Evolutionary conservation across 2,329 filamentous ascomycete species (phyloP).

Genomic region (Parasarocladium wereldwijsianum): DNA sequence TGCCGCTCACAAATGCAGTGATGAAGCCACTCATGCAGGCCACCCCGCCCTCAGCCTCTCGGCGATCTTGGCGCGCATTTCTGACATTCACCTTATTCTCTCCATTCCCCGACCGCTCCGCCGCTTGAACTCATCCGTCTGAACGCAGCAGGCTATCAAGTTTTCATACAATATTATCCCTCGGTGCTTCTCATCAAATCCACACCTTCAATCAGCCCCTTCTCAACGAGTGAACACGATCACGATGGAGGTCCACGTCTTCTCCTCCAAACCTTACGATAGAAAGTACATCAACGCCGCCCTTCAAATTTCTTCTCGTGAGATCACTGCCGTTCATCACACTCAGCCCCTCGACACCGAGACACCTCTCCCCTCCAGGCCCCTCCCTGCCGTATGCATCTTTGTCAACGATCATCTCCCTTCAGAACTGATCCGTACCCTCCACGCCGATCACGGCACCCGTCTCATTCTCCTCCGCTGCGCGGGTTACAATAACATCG

Average conservation of each 20-base stretch:
- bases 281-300: conserved; percentile 34
- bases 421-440: conserved; percentile 31
- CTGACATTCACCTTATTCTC: no score
- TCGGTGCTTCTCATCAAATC: no score
- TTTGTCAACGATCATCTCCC: conserved; percentile 52
- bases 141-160: no score
- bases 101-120: no score
- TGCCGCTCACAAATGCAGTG: no score
- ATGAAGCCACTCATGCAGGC: no score
- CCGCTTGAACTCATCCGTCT: no score
- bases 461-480: conserved; percentile 49
- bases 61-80: no score
- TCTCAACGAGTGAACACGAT: no score
- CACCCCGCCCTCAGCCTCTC: no score
- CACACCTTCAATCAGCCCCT: no score
- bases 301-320: conserved; percentile 16
- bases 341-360: conserved; percentile 39
- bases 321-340: conserved; percentile 39
- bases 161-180: no score
- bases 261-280: conserved; percentile 51
- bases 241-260: conserved; percentile 44
- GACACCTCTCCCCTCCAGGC: conserved; percentile 34
- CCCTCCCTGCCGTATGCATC: conserved; percentile 44
- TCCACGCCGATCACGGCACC: conserved; percentile 31
- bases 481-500: conserved; percentile 54